Conservation (phyloP, 106 monocot species). For the Iris macrosiphon region DNA sequence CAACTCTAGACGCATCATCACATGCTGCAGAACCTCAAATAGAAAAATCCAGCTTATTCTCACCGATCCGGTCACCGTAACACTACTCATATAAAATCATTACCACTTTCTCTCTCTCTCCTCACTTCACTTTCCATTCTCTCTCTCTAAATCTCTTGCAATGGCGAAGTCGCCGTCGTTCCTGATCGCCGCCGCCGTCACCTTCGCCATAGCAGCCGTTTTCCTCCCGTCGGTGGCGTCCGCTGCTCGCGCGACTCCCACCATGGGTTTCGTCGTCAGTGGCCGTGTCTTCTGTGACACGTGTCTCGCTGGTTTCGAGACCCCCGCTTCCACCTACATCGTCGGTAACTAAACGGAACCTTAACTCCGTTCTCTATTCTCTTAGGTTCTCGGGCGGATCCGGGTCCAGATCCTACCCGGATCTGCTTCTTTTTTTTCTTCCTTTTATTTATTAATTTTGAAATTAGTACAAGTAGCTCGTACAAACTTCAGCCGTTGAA, state of each 20-base stretch:
- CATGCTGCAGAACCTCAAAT: background rate
- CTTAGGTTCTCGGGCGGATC: background rate
- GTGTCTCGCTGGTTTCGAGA: constrained; percentile 71
- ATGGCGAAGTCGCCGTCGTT: constrained; percentile 13
- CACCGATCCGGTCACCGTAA: background rate
- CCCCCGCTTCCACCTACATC: constrained; percentile 62
- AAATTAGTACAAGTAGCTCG: background rate
- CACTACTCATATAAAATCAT: background rate
- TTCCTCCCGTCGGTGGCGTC: constrained; percentile 9
- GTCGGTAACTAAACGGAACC: constrained; percentile 16
- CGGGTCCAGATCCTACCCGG: background rate
- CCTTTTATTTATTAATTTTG: background rate
- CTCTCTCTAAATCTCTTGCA: no score
- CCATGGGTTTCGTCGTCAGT: constrained; percentile 30
- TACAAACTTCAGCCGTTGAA: no score
- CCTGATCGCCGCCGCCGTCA: constrained; percentile 3
- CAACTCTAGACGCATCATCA: no score
- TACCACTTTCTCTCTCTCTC: no score
- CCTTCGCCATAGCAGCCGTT: constrained; percentile 1
- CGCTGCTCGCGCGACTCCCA: constrained; percentile 14
- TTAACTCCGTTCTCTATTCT: background rate
- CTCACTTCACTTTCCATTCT: no score
- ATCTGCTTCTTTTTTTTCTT: background rate
- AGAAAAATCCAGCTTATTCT: background rate
- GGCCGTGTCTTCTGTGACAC: constrained; percentile 81